Evolutionary conservation across 441 rosid species (phyloP).

Genomic region (Populus tomentosa): DNA sequence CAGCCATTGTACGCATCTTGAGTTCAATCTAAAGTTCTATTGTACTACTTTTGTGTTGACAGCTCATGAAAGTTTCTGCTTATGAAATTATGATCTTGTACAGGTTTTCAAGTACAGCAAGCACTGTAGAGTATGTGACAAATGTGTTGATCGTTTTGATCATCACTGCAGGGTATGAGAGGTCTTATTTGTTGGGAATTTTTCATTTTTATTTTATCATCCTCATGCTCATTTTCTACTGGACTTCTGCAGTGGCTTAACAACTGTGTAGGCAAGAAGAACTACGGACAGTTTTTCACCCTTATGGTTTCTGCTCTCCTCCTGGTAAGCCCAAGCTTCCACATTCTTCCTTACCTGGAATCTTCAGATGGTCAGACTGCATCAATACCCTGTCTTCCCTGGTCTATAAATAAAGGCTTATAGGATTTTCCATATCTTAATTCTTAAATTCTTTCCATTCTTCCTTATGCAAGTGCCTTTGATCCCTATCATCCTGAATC

Average conservation of each 20-base stretch:
- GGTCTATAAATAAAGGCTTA: background rate
- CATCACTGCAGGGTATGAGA: conserved; percentile 96
- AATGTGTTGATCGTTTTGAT: conserved; percentile 90
- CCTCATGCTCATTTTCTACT: conserved; percentile 14
- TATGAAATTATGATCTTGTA: conserved; percentile 9
- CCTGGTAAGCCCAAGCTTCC: conserved; percentile 54
- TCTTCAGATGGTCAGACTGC: conserved; percentile 24
- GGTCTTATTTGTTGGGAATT: conserved; percentile 8
- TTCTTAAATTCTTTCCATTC: background rate
- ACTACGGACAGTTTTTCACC: conserved; percentile 85
- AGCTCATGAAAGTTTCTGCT: conserved; percentile 4
- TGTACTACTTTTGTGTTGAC: background rate
- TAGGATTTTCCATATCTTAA: background rate
- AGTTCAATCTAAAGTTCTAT: background rate
- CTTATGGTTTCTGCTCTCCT: conserved; percentile 90
- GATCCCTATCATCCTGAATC: background rate
- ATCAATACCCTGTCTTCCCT: background rate
- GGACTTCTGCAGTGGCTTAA: conserved; percentile 79
- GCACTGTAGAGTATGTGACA: conserved; percentile 98
- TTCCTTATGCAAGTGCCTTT: background rate
- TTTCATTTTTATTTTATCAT: background rate
- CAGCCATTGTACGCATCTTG: background rate
- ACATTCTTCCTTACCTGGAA: conserved; percentile 21
- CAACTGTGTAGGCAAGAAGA: conserved; percentile 87
- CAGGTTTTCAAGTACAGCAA: conserved; percentile 98